Base-by-base conservation (phyloP, 352 stramenopile genomes). In the Elongisporangium senticosum region DNA sequence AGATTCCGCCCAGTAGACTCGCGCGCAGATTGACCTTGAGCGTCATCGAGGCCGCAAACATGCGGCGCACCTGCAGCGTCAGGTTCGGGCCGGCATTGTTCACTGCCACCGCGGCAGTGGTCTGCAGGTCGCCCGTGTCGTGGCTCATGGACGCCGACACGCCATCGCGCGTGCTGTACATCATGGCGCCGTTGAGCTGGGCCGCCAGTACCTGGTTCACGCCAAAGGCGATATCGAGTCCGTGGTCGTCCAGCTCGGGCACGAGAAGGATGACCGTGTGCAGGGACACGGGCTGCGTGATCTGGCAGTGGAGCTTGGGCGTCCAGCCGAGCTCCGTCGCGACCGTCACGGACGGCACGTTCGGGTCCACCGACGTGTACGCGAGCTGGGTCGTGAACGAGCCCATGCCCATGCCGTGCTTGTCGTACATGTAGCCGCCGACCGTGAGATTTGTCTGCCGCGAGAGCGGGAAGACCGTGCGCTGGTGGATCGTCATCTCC, bases 401-500 rank as follows among this genome's bases (percentile, higher is more conserved):
- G 57, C 84, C 84, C 61, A 90, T 77, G n/a, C 76, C 77, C 13
- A 93, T 59, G 0, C 82, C 82, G 17, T 79, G 67, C 69, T 87
- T 90, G 68, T 91, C 84, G 65, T 87, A 90, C 74, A 92, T 79
- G 63, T 88, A 94, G n/a, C 80, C 84, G 28, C 84, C 84, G 15
- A 94, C 52, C 22, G 82, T 89, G 53, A 91, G 57, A 47, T 74
- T 79, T 22, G 83, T 78, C 17, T 62, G 68, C 43, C 68, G 76
- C 20, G 75, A 79, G 8, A 94, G 53, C 26, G 78, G 78, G 59
- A 94, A 84, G 5, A 58, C 74, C 23, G 81, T 89, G 40, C 80
- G 83, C 55, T 94, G 84, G 64, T 87, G 79, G 58, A 94, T 83
- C 47, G 75, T 88, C 79, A 90, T 92, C 63, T 92, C 80, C n/a